Evolutionary conservation across 1,284 basidiomycete species (phyloP).

Genomic region (Rhodotorula mucilaginosa): DNA sequence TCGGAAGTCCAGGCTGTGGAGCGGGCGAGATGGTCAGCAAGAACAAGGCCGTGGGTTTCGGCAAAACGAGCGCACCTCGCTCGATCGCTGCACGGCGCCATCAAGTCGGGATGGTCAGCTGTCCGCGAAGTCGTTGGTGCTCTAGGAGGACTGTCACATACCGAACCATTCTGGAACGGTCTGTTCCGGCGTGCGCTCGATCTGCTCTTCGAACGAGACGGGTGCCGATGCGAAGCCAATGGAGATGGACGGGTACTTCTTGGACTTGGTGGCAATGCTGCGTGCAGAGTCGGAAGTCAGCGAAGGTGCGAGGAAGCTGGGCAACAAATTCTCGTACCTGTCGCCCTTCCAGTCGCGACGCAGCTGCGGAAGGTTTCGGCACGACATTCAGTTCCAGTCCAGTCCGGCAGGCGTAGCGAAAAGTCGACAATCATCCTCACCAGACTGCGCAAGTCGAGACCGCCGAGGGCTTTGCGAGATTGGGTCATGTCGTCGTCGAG

Average conservation of each 20-base stretch:
- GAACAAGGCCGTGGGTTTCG: background rate
- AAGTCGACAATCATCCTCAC: background rate
- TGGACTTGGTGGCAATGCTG: slow-evolving; percentile 41
- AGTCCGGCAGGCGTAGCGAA: no score
- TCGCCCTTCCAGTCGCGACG: slow-evolving; percentile 50
- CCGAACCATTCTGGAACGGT: slow-evolving; percentile 46
- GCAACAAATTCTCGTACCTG: slow-evolving; percentile 14
- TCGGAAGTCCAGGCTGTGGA: slow-evolving; percentile 40
- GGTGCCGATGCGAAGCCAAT: slow-evolving; percentile 49
- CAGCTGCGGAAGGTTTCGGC: slow-evolving; percentile 18
- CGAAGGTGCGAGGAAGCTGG: no score
- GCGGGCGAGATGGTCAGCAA: no score
- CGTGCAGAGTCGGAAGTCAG: background rate
- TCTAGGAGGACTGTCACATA: no score
- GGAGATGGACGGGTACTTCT: slow-evolving; percentile 43
- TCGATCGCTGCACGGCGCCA: slow-evolving; percentile 23
- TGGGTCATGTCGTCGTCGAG: slow-evolving; percentile 44
- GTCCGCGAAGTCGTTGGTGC: no score
- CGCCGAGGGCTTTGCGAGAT: slow-evolving; percentile 46
- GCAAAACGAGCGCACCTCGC: slow-evolving; percentile 13
- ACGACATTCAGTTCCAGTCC: no score
- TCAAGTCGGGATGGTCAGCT: background rate
- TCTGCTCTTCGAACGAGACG: slow-evolving; percentile 47
- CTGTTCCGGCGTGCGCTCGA: slow-evolving; percentile 42
- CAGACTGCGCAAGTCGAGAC: slow-evolving; percentile 46